These are phyloP conservation scores for Ganoderma boninense DNA, from an alignment of 1,284 basidiomycete species.

Conservation along the genomic window DNA sequence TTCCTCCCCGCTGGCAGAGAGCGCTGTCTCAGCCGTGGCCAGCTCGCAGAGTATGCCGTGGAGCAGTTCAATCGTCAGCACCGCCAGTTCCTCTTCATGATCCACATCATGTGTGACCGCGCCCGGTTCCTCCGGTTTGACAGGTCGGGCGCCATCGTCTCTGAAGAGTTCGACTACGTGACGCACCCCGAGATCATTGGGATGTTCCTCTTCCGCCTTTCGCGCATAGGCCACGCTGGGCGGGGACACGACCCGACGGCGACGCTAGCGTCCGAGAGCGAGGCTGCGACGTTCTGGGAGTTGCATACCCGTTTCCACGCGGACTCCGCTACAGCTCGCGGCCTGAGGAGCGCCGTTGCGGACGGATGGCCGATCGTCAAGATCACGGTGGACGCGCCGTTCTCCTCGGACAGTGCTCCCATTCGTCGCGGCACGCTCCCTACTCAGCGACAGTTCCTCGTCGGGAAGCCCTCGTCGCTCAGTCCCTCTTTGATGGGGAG, in stretches of 20 bases:
- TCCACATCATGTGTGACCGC: neutral
- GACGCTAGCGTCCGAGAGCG: neutral
- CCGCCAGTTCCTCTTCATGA: constrained; percentile 11
- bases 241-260: constrained; percentile 13
- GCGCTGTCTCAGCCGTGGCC: neutral
- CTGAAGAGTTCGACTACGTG: constrained; percentile 16
- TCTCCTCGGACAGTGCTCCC: neutral
- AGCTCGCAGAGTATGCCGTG: neutral
- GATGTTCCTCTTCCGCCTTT: neutral
- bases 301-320: neutral
- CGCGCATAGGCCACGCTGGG: neutral
- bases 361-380: constrained; percentile 3
- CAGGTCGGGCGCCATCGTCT: constrained; percentile 4
- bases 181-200: neutral
- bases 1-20: constrained; percentile 3
- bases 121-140: constrained; percentile 10
- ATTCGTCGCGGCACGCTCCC: neutral
- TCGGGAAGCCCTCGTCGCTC: constrained; percentile 3
- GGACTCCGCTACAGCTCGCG: neutral
- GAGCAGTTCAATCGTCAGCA: constrained; percentile 7
- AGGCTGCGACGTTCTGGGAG: neutral
- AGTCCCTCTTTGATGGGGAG: neutral
- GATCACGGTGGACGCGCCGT: constrained; percentile 5
- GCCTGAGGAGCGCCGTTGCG: neutral
- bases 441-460: neutral